Conservation (phyloP, 192 early-diverging fungal genomes). For the Coemansia sp. region DNA sequence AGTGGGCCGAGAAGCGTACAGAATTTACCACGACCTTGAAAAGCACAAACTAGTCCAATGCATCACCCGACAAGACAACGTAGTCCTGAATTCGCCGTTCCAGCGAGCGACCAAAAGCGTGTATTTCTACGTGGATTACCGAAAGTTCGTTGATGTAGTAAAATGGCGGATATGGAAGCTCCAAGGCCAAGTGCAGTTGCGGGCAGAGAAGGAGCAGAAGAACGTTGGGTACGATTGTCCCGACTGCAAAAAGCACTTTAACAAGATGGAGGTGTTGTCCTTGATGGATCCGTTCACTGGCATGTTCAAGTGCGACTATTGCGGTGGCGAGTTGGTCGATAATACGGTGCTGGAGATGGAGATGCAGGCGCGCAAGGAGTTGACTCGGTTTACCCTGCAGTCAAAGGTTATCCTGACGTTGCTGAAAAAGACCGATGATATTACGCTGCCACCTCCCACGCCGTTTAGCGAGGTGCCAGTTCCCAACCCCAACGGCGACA, state of each 20-base stretch:
- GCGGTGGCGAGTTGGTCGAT: slow-evolving; percentile 57
- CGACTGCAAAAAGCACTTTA: slow-evolving; percentile 58
- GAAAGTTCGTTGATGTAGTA: slow-evolving; percentile 88
- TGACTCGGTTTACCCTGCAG: slow-evolving; percentile 66
- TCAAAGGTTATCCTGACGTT: slow-evolving; percentile 70
- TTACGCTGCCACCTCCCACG: slow-evolving; percentile 61
- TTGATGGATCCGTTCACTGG: slow-evolving; percentile 46
- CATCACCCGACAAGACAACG: slow-evolving; percentile 24
- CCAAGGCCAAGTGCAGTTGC: slow-evolving; percentile 57
- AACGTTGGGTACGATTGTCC: slow-evolving; percentile 70
- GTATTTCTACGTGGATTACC: slow-evolving; percentile 91
- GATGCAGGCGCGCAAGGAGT: slow-evolving; percentile 54
- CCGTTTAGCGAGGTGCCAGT: slow-evolving; percentile 53
- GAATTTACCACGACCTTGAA: slow-evolving; percentile 76
- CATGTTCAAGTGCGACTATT: slow-evolving; percentile 64
- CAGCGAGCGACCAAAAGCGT: slow-evolving; percentile 54
- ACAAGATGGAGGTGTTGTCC: slow-evolving; percentile 60
- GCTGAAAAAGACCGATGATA: slow-evolving; percentile 66
- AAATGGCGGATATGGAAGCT: slow-evolving; percentile 91
- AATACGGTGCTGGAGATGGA: slow-evolving; percentile 64
- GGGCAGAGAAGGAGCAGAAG: slow-evolving; percentile 66
- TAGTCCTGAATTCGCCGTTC: slow-evolving; percentile 42
- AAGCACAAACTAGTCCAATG: slow-evolving; percentile 66
- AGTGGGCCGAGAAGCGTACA: slow-evolving; percentile 67
- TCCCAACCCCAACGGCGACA: slow-evolving; percentile 31